These are phyloP conservation scores for Leccinum uliginosum DNA, from an alignment of 768 basidiomycete genomes.

Conservation along the genomic window DNA sequence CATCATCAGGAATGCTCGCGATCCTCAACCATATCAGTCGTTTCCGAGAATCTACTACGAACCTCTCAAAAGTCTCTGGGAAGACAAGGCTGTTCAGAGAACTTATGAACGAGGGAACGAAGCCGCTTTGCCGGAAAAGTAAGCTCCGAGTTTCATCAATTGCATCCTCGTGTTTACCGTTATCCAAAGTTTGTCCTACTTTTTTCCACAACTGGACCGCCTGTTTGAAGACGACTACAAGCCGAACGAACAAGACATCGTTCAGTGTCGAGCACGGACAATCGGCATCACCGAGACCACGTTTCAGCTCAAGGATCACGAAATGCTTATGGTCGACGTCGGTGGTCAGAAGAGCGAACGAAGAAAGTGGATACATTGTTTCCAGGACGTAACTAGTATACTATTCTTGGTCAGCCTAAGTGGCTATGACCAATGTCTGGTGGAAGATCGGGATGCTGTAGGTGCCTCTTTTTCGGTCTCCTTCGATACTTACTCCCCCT, in stretches of 20 bases:
- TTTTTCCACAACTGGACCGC: conserved; percentile 74
- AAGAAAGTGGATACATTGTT: conserved; percentile 93
- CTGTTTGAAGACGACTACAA: conserved; percentile 69
- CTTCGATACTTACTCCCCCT: neutral
- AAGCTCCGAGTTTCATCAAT: conserved; percentile 17
- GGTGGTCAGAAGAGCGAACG: conserved; percentile 92
- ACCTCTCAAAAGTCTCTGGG: conserved; percentile 71
- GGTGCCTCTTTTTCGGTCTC: conserved; percentile 26
- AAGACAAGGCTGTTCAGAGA: conserved; percentile 66
- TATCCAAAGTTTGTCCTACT: conserved; percentile 58
- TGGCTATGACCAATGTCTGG: conserved; percentile 91
- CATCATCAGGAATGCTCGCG: conserved; percentile 61
- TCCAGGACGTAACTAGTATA: conserved; percentile 92
- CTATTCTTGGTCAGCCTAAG: conserved; percentile 87
- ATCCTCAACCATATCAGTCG: conserved; percentile 74
- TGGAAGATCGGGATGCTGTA: conserved; percentile 89
- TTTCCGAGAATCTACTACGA: conserved; percentile 69
- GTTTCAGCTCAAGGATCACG: conserved; percentile 72
- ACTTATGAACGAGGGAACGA: conserved; percentile 86
- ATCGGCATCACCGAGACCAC: conserved; percentile 89
- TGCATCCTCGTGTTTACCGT: neutral
- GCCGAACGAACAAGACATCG: conserved; percentile 84
- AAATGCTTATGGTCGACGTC: conserved; percentile 92
- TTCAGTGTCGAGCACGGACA: conserved; percentile 80
- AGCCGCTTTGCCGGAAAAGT: conserved; percentile 90